phyloP scores from a whole-genome alignment of 306 rosid species.

The Datisca glomerata region DNA sequence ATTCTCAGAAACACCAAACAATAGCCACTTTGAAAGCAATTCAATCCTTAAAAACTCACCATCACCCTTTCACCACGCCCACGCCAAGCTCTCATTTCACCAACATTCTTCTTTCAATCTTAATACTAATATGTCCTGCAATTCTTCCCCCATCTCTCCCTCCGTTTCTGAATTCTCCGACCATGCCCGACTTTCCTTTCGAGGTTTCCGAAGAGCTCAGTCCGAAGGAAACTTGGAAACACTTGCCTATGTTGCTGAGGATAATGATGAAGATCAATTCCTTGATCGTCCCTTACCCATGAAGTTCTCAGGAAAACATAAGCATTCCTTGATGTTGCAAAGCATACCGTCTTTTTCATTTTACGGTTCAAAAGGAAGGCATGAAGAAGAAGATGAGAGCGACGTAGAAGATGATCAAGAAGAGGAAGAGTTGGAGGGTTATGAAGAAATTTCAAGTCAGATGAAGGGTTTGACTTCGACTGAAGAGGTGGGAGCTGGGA shows the following conservation, averaged over 20 bases:
- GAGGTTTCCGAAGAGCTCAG: conserved; percentile 60
- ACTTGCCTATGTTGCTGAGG: conserved; percentile 27
- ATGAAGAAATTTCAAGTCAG: conserved; percentile 2
- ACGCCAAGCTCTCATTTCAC: conserved; percentile 24
- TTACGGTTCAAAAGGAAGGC: conserved; percentile 9
- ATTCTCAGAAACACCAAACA: conserved; percentile 38
- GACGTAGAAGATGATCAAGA: conserved; percentile 32
- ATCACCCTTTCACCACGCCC: conserved; percentile 12
- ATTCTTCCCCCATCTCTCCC: conserved; percentile 69
- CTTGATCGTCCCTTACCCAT: conserved; percentile 10
- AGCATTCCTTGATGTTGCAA: conserved; percentile 22
- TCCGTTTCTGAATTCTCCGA: conserved; percentile 31
- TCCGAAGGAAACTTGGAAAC: conserved; percentile 75
- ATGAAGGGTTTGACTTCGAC: conserved; percentile 3
- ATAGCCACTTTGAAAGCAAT: conserved; percentile 26
- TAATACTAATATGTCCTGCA: conserved; percentile 26
- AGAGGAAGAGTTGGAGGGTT: conserved; percentile 17
- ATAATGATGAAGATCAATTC: conserved; percentile 23
- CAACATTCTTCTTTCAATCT: conserved; percentile 24
- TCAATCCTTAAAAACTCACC: conserved; percentile 26
- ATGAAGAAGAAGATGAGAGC: conserved; percentile 26
- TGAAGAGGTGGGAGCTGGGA: conserved; percentile 9
- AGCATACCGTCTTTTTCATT: conserved; percentile 49
- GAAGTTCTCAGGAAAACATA: conserved; percentile 17
- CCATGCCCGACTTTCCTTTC: conserved; percentile 11